Percentiles rank a stretch among this genome's conserved stretches.
These are phyloP conservation scores for Murraya koenigii DNA, from an alignment of 345 rosid species.

Conservation along the genomic window DNA sequence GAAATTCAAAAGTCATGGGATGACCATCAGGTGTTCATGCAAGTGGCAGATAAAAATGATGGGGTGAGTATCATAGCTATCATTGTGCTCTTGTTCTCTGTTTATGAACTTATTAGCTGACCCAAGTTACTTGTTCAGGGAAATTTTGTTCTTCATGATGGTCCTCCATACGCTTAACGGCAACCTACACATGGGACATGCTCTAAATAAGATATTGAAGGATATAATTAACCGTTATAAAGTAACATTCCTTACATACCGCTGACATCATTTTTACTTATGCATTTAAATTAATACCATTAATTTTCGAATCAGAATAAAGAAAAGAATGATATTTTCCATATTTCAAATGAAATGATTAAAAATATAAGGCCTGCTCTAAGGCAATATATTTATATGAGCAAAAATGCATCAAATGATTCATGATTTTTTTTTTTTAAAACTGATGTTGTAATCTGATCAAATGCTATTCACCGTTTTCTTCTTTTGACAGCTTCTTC, in stretches of 20 bases:
- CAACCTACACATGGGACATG: conserved; percentile 92
- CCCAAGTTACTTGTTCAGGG: conserved; percentile 44
- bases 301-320: neutral
- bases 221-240: conserved; percentile 93
- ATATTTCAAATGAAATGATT: neutral
- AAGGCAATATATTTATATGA: neutral
- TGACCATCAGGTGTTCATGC: conserved; percentile 74
- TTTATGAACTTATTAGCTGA: conserved; percentile 30
- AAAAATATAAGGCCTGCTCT: neutral
- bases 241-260: conserved; percentile 36
- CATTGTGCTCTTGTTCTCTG: conserved; percentile 14
- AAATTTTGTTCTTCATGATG: conserved; percentile 89
- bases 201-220: conserved; percentile 91
- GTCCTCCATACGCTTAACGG: conserved; percentile 98
- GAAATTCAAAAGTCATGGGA: conserved; percentile 92
- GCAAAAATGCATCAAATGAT: neutral
- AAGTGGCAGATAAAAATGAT: conserved; percentile 63
- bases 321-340: neutral
- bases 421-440: neutral
- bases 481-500: conserved; percentile 63
- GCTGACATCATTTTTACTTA: conserved; percentile 6
- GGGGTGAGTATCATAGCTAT: conserved; percentile 55
- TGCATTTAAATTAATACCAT: neutral
- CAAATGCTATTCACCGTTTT: conserved; percentile 13
- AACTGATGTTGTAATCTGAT: conserved; percentile 3